Percentiles rank a stretch among this genome's conserved stretches.
phyloP scores from a whole-genome alignment of 805 yeast genomes.

The Lipomyces orientalis region DNA sequence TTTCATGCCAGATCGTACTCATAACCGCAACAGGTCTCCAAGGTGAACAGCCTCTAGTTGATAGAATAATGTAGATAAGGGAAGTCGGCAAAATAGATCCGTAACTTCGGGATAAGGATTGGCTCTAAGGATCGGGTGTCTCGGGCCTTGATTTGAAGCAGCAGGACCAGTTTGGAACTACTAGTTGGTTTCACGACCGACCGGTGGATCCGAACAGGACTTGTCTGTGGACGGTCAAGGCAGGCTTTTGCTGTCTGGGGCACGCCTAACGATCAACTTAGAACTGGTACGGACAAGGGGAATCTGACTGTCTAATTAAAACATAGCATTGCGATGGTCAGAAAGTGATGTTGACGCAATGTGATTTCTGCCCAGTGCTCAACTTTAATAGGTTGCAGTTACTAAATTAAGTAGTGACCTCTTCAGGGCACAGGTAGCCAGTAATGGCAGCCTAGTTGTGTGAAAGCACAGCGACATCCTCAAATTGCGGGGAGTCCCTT shows the following conservation, averaged over 20 bases:
- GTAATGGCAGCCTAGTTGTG: not conserved
- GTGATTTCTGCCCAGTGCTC: too few species aligned
- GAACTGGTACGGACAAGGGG: too few species aligned
- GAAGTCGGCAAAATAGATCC: conserved; percentile 54
- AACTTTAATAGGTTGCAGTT: too few species aligned
- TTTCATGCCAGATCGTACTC: conserved; percentile 53
- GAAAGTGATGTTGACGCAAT: conserved; percentile 45
- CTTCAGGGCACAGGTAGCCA: not conserved
- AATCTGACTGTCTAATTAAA: too few species aligned
- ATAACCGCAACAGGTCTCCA: conserved; percentile 55
- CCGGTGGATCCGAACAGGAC: conserved; percentile 16
- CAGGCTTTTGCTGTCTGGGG: conserved; percentile 34
- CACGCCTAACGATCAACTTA: conserved; percentile 40
- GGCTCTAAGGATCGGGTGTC: conserved; percentile 53
- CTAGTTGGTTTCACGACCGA: conserved; percentile 11
- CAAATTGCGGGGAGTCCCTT: not conserved
- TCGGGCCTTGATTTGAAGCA: conserved; percentile 49
- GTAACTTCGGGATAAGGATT: conserved; percentile 54
- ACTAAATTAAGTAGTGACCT: not conserved
- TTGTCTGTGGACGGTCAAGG: conserved; percentile 16
- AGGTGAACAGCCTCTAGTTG: conserved; percentile 55
- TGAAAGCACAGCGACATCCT: conserved; percentile 1
- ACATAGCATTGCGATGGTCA: too few species aligned
- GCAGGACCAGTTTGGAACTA: conserved; percentile 39
- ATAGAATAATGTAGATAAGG: conserved; percentile 54